Conservation (phyloP, 2,329 filamentous ascomycete species). For the Beauveria pseudobassiana region DNA sequence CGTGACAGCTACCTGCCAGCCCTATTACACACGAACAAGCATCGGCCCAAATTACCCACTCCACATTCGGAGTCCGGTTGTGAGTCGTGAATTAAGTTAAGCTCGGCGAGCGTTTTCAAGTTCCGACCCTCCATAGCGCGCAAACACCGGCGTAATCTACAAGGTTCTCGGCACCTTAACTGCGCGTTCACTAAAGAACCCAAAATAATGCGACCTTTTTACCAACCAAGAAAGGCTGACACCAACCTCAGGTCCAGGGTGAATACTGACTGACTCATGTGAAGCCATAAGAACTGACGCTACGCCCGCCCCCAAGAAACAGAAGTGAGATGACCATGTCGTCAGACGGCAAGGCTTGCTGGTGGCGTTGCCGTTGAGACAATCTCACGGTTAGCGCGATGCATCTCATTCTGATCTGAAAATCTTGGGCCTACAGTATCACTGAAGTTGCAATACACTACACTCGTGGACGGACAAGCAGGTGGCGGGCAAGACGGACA, state of each 20-base stretch:
- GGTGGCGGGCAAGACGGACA: slow-evolving; percentile 4
- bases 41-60: not conserved
- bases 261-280: slow-evolving; percentile 1
- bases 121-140: not conserved
- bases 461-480: not conserved
- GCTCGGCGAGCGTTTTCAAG: not conserved
- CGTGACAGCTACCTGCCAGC: not conserved
- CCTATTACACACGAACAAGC: not conserved
- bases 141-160: not conserved
- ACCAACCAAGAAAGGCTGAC: not conserved
- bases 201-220: not conserved
- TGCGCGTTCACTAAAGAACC: not conserved
- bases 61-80: not conserved
- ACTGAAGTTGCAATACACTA: not conserved
- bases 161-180: no score
- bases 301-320: not conserved
- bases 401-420: not conserved
- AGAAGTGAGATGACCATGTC: not conserved
- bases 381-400: not conserved
- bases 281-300: not conserved
- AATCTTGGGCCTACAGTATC: not conserved
- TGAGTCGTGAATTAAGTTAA: not conserved
- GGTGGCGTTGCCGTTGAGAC: not conserved
- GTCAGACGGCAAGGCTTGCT: not conserved
- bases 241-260: not conserved